These are phyloP conservation scores for Vaccinium darrowii DNA, from an alignment of 148 eudicot species.

Conservation along the genomic window DNA sequence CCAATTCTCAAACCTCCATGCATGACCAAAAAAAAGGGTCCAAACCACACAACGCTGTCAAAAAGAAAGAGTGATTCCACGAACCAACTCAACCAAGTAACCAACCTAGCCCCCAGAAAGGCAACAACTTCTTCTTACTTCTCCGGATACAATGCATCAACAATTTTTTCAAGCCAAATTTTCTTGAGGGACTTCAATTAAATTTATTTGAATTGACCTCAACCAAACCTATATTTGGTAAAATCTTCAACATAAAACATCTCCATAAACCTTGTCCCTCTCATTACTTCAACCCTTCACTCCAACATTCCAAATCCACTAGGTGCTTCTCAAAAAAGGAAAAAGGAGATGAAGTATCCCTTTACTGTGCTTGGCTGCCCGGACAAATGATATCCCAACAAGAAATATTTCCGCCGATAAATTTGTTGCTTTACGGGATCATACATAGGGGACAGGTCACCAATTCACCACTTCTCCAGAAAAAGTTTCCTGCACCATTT, in stretches of 20 bases:
- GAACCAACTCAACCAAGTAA: not conserved
- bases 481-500: not conserved
- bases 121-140: constrained; percentile 44
- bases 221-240: not conserved
- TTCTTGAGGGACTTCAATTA: not conserved
- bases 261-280: not conserved
- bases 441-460: not conserved
- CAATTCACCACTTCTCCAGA: not conserved
- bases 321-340: not conserved
- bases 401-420: not conserved
- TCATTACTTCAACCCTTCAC: not conserved
- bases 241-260: not conserved
- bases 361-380: not conserved
- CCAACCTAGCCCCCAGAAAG: constrained; percentile 1
- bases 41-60: not conserved
- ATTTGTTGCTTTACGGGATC: not conserved
- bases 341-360: not conserved
- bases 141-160: constrained; percentile 15
- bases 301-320: not conserved
- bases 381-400: not conserved
- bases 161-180: not conserved
- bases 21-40: not conserved
- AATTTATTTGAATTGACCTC: not conserved
- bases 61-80: not conserved
- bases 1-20: not conserved